Percentiles rank a stretch among this genome's conserved stretches.
Conservation (phyloP, 768 basidiomycete species). For the Hortiboletus flavorubellus region DNA sequence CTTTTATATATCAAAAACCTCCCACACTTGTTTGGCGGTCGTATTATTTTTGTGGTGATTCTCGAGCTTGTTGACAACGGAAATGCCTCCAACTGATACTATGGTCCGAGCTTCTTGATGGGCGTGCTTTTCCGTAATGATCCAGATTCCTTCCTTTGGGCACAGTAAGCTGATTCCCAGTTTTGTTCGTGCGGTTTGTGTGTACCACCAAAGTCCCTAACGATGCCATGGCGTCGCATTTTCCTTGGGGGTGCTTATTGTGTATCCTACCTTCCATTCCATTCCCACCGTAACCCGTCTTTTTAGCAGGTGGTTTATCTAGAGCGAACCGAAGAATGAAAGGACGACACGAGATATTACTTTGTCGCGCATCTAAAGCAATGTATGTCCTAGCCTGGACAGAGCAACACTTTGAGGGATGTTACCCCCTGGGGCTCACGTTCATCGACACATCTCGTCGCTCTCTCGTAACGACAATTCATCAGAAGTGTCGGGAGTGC, state of each 20-base stretch:
- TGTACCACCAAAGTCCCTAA: neutral
- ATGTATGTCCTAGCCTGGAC: neutral
- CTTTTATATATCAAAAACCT: neutral
- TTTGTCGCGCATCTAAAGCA: neutral
- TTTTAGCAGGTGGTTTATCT: slow-evolving; percentile 9
- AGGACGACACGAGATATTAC: neutral
- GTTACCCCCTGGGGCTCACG: neutral
- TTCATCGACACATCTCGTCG: neutral
- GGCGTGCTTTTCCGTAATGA: neutral
- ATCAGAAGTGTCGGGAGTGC: no score
- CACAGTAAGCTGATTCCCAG: slow-evolving; percentile 1
- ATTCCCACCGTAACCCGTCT: slow-evolving; percentile 1
- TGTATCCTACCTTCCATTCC: slow-evolving; percentile 9
- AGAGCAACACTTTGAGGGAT: neutral
- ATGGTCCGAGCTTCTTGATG: neutral
- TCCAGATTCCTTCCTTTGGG: neutral
- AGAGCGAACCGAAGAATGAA: slow-evolving; percentile 5
- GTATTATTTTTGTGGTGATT: neutral
- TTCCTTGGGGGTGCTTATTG: neutral
- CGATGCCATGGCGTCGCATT: neutral
- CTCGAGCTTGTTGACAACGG: slow-evolving; percentile 1
- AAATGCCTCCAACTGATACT: neutral
- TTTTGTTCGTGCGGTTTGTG: neutral
- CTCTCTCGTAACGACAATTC: neutral
- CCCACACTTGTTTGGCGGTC: neutral